Evolutionary conservation across 1,284 basidiomycete species (phyloP).

Genomic region (Tausonia pullulans): DNA sequence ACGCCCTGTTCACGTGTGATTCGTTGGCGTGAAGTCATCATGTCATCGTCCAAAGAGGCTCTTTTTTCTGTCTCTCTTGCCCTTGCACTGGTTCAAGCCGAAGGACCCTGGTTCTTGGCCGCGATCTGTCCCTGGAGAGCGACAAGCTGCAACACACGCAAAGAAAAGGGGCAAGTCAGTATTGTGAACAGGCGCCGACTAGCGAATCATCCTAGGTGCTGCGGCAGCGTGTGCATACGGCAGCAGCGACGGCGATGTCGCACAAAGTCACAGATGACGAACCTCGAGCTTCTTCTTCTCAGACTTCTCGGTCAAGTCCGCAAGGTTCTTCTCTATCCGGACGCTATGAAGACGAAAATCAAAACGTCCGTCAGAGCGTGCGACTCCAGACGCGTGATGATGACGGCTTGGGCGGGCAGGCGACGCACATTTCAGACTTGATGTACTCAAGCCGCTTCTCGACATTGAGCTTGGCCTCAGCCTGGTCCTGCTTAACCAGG

Average conservation of each 20-base stretch:
- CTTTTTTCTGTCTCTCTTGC: not conserved
- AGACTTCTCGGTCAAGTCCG: constrained; percentile 58
- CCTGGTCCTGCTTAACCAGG: constrained; percentile 77
- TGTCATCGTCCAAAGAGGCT: not conserved
- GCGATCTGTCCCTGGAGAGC: not conserved
- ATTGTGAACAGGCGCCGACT: not conserved
- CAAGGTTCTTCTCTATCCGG: constrained; percentile 65
- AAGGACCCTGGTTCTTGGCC: too few relatives aligned
- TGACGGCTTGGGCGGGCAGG: not conserved
- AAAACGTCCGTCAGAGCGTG: not conserved
- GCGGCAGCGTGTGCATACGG: too few relatives aligned
- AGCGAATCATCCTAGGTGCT: too few relatives aligned
- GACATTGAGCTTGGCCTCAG: constrained; percentile 80
- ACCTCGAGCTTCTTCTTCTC: constrained; percentile 70
- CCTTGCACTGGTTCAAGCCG: too few relatives aligned
- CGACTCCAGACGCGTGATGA: not conserved
- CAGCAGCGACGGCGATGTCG: not conserved
- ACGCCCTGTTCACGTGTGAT: too few relatives aligned
- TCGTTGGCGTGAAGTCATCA: too few relatives aligned
- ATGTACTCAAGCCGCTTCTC: constrained; percentile 89
- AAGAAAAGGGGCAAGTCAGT: not conserved
- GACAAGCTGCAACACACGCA: not conserved
- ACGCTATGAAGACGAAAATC: constrained; percentile 42
- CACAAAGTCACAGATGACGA: constrained; percentile 23
- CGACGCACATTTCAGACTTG: constrained; percentile 68